phyloP scores from a whole-genome alignment of 352 stramenopile genomes.

The Elongisporangium senticosum region DNA sequence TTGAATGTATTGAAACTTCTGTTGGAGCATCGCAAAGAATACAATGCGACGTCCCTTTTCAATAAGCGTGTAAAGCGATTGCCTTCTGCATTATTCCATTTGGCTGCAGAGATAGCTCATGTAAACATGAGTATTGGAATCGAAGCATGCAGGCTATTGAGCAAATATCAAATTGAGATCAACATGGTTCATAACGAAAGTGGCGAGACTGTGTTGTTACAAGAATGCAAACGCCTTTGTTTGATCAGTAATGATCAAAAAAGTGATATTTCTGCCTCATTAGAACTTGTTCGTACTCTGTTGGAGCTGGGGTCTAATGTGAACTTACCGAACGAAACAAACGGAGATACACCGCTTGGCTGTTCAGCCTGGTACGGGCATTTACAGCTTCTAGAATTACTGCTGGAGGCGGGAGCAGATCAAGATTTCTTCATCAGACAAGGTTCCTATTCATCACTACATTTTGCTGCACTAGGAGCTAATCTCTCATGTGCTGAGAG shows the following conservation, averaged over 20 bases:
- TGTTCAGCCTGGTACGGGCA: slow-evolving; percentile 50
- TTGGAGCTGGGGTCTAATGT: slow-evolving; percentile 51
- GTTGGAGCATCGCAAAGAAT: slow-evolving; percentile 1
- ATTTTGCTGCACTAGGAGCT: slow-evolving; percentile 46
- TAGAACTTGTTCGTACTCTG: slow-evolving; percentile 38
- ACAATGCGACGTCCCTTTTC: neutral
- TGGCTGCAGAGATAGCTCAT: slow-evolving; percentile 34
- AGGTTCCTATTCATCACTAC: slow-evolving; percentile 47
- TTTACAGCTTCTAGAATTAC: slow-evolving; percentile 36
- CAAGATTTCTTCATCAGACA: slow-evolving; percentile 25
- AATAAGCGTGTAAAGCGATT: slow-evolving; percentile 14
- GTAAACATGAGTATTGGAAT: slow-evolving; percentile 44
- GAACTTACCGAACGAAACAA: slow-evolving; percentile 40
- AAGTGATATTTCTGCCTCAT: slow-evolving; percentile 9
- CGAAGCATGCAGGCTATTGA: slow-evolving; percentile 41
- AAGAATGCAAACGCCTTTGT: slow-evolving; percentile 58
- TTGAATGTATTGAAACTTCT: slow-evolving; percentile 16
- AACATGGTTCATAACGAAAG: slow-evolving; percentile 34
- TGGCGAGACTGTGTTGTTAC: slow-evolving; percentile 38
- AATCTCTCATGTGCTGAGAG: slow-evolving; percentile 34
- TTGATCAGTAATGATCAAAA: neutral
- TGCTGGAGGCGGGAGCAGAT: slow-evolving; percentile 42
- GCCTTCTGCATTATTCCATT: slow-evolving; percentile 31
- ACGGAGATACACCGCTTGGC: slow-evolving; percentile 42
- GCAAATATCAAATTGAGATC: slow-evolving; percentile 37